phyloP scores from a whole-genome alignment of 805 yeast species.

The Lipomyces yamanashiensis region DNA sequence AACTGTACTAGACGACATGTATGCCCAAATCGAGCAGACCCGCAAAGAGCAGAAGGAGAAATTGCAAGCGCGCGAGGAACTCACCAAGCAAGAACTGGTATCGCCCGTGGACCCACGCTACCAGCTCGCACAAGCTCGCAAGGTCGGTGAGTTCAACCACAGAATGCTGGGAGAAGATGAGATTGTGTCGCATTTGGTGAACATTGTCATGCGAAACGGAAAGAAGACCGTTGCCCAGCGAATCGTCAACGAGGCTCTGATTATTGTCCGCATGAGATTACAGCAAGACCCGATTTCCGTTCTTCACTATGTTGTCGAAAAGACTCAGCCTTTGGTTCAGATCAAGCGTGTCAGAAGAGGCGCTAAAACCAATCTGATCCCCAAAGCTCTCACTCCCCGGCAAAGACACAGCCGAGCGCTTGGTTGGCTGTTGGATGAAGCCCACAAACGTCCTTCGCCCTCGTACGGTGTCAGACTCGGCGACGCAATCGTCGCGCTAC shows the following conservation, averaged over 20 bases:
- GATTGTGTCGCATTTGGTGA: constrained; percentile 58
- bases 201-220: constrained; percentile 91
- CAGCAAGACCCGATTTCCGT: constrained; percentile 81
- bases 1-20: constrained; percentile 1
- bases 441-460: constrained; percentile 74
- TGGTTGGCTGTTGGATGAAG: constrained; percentile 86
- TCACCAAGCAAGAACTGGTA: background rate
- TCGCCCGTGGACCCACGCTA: constrained; percentile 12
- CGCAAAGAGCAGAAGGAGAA: background rate
- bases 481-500: constrained; percentile 70
- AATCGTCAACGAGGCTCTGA: constrained; percentile 74
- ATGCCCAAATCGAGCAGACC: background rate
- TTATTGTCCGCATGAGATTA: constrained; percentile 71
- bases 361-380: constrained; percentile 80
- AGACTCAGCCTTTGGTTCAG: constrained; percentile 81
- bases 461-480: constrained; percentile 87
- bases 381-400: constrained; percentile 78
- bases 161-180: constrained; percentile 26
- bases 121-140: constrained; percentile 19
- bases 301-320: constrained; percentile 74
- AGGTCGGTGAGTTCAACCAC: constrained; percentile 20
- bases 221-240: constrained; percentile 80
- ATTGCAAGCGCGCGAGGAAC: background rate
- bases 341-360: constrained; percentile 78
- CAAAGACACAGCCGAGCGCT: constrained; percentile 88